Evolutionary conservation across 805 yeast genomes (phyloP), one percentile per base, ranked within the genome.

Genomic region (Candida nonsorbophila): DNA sequence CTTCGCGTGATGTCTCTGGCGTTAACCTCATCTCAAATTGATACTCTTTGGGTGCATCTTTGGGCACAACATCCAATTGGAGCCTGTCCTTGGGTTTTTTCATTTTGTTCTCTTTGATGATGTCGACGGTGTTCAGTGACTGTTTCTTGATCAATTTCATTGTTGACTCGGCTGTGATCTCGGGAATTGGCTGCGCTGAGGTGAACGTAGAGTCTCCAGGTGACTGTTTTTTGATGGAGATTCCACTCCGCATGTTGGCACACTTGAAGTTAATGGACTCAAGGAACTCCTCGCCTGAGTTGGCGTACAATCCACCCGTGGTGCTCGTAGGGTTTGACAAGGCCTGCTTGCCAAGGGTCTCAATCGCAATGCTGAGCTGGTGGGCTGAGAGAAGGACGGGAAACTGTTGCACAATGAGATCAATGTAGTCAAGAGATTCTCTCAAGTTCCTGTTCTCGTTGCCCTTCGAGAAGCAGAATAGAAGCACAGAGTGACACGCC

Each of bases 401-500:
- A 42, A 77, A 82, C 36, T 80, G 81, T 2, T 51, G 38, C 6
- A 73, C 44, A 1, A 76, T 58, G 13, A 74, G 52, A 4, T 58
- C 58, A 6, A 75, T 48, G 41, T 80, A 80, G 20, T 49, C 29
- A 22, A 57, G 34, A 13, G 49, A 44, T 23, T 48, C 46, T 7
- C 34, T 29, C 7, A 55, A 25, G 16, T 42, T 38, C 8, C 34
- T 30, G 6, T 36, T 30, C 24, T 41, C 41, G 6, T 44, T 39
- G 16, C 37, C 41, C 18, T 51, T 52, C 10, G 69, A 45, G 30
- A 63, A 61, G 29, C 55, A 58, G 7, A 58, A 46, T 19, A 64
- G 43, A 12, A 64, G 36, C 1, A 79, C 80, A 0, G 86, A 76
- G 47, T 82, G 90, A 1, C 77, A 63, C 0, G 79, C 72, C 45